phyloP scores from a whole-genome alignment of 2,329 filamentous ascomycete species.

The Venturia carpophila region DNA sequence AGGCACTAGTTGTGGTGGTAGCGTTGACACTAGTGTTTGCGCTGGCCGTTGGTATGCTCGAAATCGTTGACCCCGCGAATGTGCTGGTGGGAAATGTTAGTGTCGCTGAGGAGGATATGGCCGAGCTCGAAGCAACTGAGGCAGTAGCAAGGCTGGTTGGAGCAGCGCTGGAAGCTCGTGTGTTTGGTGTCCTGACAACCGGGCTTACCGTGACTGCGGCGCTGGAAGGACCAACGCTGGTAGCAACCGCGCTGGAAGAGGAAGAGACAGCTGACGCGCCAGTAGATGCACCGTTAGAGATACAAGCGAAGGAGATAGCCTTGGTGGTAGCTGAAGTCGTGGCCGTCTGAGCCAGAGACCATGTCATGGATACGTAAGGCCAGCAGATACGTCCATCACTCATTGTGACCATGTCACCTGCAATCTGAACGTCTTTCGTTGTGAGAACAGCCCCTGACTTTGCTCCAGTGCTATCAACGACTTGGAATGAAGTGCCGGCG shows the following conservation, averaged over 20 bases:
- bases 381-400: conserved; percentile 53
- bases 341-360: conserved; percentile 36
- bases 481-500: conserved; percentile 52
- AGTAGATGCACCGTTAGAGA: conserved; percentile 19
- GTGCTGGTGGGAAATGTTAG: not conserved
- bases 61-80: not conserved
- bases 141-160: not conserved
- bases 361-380: conserved; percentile 52
- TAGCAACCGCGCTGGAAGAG: not conserved
- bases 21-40: not conserved
- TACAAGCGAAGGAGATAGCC: conserved; percentile 50
- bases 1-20: not conserved
- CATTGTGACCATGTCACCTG: conserved; percentile 56
- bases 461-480: conserved; percentile 43
- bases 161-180: not conserved
- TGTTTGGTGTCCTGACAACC: not conserved
- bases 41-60: not conserved
- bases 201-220: not conserved
- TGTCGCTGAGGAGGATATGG: not conserved
- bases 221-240: not conserved
- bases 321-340: conserved; percentile 23
- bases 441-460: conserved; percentile 46
- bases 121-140: not conserved
- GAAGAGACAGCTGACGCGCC: not conserved
- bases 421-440: conserved; percentile 48